Conservation (phyloP, 441 rosid species). For the Gossypium laxum region DNA sequence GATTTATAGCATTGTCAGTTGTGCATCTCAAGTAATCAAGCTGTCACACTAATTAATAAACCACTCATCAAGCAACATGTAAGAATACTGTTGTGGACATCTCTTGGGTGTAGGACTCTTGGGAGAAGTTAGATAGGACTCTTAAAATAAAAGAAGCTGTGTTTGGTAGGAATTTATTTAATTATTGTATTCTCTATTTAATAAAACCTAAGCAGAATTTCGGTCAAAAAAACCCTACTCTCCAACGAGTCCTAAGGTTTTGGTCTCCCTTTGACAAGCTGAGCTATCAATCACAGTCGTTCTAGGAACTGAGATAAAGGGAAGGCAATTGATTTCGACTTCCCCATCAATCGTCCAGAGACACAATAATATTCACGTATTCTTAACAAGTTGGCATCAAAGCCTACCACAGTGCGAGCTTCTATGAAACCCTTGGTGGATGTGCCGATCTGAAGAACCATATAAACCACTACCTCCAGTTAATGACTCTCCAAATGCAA, state of each 20-base stretch:
- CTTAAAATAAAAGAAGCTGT: not conserved
- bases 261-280: not conserved
- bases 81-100: not conserved
- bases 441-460: not conserved
- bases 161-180: not conserved
- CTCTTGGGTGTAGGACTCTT: not conserved
- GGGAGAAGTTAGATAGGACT: not conserved
- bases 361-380: not conserved
- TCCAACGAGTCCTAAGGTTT: not conserved
- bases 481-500: not conserved
- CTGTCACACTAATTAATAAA: not conserved
- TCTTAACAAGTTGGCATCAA: not conserved
- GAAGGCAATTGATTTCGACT: not conserved
- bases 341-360: not conserved
- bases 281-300: not conserved
- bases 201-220: not conserved
- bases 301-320: not conserved
- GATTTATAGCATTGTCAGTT: constrained; percentile 15
- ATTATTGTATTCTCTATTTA: not conserved
- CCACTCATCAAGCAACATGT: constrained; percentile 4
- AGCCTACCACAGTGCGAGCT: not conserved
- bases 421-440: not conserved
- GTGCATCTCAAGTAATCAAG: not conserved
- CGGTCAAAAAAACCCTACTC: not conserved
- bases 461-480: not conserved